Evolutionary conservation across 1,284 basidiomycete genomes (phyloP), one percentile per base, ranked within the genome.

Genomic region (Trametes pubescens): DNA sequence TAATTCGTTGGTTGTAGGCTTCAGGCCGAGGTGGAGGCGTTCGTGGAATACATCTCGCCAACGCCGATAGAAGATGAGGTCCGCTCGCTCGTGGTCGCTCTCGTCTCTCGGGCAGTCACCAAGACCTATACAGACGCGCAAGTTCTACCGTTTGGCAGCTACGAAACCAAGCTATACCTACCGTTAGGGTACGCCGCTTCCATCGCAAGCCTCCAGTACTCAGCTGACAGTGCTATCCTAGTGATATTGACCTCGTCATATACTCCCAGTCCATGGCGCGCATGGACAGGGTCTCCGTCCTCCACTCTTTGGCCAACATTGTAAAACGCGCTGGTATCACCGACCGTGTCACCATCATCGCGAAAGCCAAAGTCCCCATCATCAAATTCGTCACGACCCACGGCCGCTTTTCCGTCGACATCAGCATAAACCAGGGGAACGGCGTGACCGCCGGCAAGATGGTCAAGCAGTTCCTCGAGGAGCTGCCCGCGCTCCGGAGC

Each of bases 111-210:
- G 16, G 87, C 89, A 4, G 84, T 99, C 52, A 80, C 78, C 16
- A 75, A 79, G 22, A 77, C 82, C 26, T 98, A 94, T 80, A 86
- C 89, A 0, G 94, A 97, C 70, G 95, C 96, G 10, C 78, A 86
- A 44, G 91, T 99, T 6, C 79, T 87, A 59, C 91, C 96, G 0
- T 99, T 99, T 76, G 97, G 97, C 18, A 95, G 93, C 72, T 98
- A 93, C 75, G 91, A 93, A 73, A 99, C 97, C 11, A 94, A 95
- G 73, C 81, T 99, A 29, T 99, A 99, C 77, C 84, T 99, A 14
- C 97, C 97, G 1, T 83, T 87, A 66, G 97, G 96, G 95, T 96
- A 75, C 73, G 90, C 44, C 18, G 11, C 26, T 7, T 10, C 0
- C 11, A 9, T 22, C 5, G 58, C 21, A 37, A 9, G 10, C 10